Conservation (phyloP, 495 filamentous ascomycete species). For the Neurospora cerealis region DNA sequence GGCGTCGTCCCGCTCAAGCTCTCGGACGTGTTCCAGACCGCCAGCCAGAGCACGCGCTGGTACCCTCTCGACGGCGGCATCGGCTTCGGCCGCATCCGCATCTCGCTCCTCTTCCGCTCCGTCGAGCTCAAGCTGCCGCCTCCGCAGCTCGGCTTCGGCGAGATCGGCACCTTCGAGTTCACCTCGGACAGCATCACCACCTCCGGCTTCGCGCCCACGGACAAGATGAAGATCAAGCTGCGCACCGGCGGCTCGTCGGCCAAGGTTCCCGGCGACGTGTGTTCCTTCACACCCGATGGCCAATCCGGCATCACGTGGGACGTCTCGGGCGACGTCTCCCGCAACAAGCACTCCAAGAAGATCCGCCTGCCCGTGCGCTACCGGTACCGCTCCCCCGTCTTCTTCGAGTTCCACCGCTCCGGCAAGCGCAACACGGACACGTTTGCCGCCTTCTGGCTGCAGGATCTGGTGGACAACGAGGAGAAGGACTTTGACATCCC, state of each 20-base stretch:
- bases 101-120: constrained; percentile 78
- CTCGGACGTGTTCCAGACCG: constrained; percentile 74
- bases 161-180: constrained; percentile 92
- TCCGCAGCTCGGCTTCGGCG: constrained; percentile 70
- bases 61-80: constrained; percentile 51
- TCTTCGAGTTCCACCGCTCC: constrained; percentile 71
- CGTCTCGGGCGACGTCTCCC: constrained; percentile 39
- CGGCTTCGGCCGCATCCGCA: constrained; percentile 81
- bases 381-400: constrained; percentile 76
- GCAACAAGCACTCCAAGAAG: constrained; percentile 34
- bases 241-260: constrained; percentile 79
- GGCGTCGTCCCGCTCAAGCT: constrained; percentile 83
- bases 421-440: constrained; percentile 58
- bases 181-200: constrained; percentile 50
- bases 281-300: constrained; percentile 44
- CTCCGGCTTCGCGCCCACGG: constrained; percentile 43
- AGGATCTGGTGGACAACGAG: constrained; percentile 71
- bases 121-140: constrained; percentile 77
- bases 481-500: constrained; percentile 69
- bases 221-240: constrained; percentile 70
- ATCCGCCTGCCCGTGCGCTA: constrained; percentile 80
- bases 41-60: constrained; percentile 61
- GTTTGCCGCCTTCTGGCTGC: constrained; percentile 78
- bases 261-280: constrained; percentile 50
- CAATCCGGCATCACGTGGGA: constrained; percentile 55